Evolutionary conservation across 2,329 filamentous ascomycete species (phyloP), one percentile per base, ranked within the genome.

Genomic region (Fusarium sp.): DNA sequence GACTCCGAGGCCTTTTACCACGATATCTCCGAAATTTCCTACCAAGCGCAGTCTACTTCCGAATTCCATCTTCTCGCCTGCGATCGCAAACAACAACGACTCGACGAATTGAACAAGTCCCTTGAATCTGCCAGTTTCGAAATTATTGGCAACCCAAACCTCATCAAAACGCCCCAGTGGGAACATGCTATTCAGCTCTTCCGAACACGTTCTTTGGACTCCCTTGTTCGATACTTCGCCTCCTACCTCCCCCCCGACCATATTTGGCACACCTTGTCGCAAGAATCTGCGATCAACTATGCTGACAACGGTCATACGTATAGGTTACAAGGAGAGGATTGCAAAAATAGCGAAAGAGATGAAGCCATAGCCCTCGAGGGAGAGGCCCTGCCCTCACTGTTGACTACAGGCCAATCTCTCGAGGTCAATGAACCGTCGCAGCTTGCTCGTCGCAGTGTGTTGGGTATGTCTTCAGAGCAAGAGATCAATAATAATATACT

Each of bases 1-100:
- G 86, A 88, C 75, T 82, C 84, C 64, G 83, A 87, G 57, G 86
- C 86, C 45, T 88, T 88, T 64, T 84, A 88, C 73, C 84, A 87
- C 75, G 86, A 88, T 71, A 86, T 88, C 62, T 86, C 77, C 78
- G 86, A 88, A 75, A 82, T 88, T 27, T 86, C 86, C 22, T 79
- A 78, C 72, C 77, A 80, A 30, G 85, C 86, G 42, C 76, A 77
- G 57, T 81, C 82, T 22, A 61, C 77, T 49, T 81, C 83, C 40
- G 84, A 88, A 71, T 87, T 88, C 70, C 83, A 88, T 74, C 78
- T 76, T 29, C 75, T 86, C 48, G 81, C 88, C 75, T 80, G 81
- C 63, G 77, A 81, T 54, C 86, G 86, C 71, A 86, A 84, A 78
- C 78, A 83, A 45, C 81, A 84, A 68, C 85, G 86, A 16, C 78